Conservation (phyloP, 2,329 filamentous ascomycete species). For the Pezicula carpinea region DNA sequence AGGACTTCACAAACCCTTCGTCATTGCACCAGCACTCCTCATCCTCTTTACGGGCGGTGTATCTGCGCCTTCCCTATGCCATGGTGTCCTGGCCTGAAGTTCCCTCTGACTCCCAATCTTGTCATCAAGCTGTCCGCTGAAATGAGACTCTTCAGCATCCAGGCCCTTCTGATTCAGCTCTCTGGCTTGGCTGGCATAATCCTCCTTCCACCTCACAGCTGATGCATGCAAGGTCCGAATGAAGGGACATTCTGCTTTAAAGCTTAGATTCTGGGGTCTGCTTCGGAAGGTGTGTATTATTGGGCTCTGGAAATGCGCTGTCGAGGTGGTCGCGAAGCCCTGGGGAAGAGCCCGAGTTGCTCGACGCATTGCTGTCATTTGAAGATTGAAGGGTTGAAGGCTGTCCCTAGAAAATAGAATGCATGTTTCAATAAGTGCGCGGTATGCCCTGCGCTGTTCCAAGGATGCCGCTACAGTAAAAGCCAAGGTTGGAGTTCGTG, state of each 20-base stretch:
- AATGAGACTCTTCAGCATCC: slow-evolving; percentile 30
- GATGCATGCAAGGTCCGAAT: not conserved
- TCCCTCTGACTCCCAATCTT: slow-evolving; percentile 39
- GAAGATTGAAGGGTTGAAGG: not conserved
- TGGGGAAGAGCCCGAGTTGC: not conserved
- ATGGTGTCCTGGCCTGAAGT: slow-evolving; percentile 57
- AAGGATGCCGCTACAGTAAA: no score
- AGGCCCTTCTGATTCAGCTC: slow-evolving; percentile 17
- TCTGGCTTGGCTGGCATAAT: slow-evolving; percentile 1
- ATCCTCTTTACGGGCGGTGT: slow-evolving; percentile 31
- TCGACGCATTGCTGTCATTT: not conserved
- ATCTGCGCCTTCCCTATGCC: slow-evolving; percentile 60
- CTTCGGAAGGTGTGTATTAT: not conserved
- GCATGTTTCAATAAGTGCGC: no score
- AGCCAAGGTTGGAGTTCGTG: no score
- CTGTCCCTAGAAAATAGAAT: not conserved
- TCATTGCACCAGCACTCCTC: slow-evolving; percentile 39
- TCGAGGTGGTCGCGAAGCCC: not conserved
- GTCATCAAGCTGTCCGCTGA: slow-evolving; percentile 32
- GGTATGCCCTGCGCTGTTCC: no score
- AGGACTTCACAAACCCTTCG: slow-evolving; percentile 44
- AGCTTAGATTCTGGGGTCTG: not conserved
- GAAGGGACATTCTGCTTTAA: no score
- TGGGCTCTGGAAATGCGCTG: not conserved
- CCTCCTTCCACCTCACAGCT: slow-evolving; percentile 1